A percentile compares a stretch with the other conserved stretches of the same genome.
phyloP scores from a whole-genome alignment of 2,329 filamentous ascomycete genomes.

The Fusarium mexicanum region DNA sequence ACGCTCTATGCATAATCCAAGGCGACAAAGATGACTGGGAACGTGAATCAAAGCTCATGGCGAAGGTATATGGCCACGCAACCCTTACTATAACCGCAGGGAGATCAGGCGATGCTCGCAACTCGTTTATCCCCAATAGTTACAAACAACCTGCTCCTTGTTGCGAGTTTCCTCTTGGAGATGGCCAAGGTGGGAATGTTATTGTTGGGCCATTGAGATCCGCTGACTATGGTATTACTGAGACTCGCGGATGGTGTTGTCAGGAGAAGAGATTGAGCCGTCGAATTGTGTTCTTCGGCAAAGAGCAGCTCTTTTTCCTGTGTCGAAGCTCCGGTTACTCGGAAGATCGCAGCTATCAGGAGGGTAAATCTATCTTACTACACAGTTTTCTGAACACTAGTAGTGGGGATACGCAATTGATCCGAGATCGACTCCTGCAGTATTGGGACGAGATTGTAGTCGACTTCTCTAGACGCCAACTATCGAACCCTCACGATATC shows the following conservation, averaged over 20 bases:
- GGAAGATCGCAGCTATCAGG: neutral
- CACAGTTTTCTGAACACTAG: neutral
- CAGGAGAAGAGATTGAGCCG: conserved; percentile 11
- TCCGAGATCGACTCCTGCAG: neutral
- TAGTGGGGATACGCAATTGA: neutral
- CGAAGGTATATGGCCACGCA: neutral
- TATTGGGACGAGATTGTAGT: conserved; percentile 9
- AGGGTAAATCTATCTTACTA: neutral
- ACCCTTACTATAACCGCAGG: conserved; percentile 9
- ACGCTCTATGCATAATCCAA: neutral
- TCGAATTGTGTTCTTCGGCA: neutral
- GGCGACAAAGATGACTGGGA: neutral
- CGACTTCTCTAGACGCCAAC: neutral
- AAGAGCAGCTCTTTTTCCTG: conserved; percentile 3
- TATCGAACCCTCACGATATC: conserved; percentile 21
- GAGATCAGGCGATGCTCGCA: conserved; percentile 10
- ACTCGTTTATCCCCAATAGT: neutral
- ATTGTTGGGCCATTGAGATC: neutral
- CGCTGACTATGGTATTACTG: neutral
- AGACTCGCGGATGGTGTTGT: conserved; percentile 22
- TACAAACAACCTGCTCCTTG: neutral
- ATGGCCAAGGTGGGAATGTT: neutral
- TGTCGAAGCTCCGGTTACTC: neutral
- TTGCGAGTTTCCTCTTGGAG: neutral
- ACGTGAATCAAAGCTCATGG: neutral